Evolutionary conservation across 2,329 filamentous ascomycete genomes (phyloP).

Genomic region (Cladophialophora immunda): DNA sequence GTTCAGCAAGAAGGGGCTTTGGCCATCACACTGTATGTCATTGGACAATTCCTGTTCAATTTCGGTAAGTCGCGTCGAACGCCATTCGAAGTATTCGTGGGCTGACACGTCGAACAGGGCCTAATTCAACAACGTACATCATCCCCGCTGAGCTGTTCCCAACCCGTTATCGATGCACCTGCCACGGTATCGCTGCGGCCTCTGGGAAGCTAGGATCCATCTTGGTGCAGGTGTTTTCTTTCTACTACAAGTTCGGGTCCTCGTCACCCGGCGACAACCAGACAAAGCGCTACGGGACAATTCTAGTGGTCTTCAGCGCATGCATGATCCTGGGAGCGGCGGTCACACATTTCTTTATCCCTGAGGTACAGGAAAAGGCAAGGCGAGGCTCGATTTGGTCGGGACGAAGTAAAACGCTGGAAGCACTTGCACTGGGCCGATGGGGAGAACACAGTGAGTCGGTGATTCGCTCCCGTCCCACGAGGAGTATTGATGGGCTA

Average conservation of each 20-base stretch:
- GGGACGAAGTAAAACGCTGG: conserved; percentile 49
- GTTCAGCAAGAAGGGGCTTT: conserved; percentile 47
- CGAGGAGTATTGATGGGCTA: conserved; percentile 13
- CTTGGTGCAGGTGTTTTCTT: conserved; percentile 51
- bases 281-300: conserved; percentile 51
- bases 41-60: conserved; percentile 59
- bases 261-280: conserved; percentile 44
- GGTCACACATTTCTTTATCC: conserved; percentile 53
- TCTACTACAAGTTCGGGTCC: conserved; percentile 51
- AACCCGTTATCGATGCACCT: conserved; percentile 62
- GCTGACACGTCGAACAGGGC: conserved; percentile 26
- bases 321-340: conserved; percentile 53
- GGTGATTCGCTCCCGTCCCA: conserved; percentile 9
- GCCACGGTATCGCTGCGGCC: conserved; percentile 63
- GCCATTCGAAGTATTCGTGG: background rate
- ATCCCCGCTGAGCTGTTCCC: conserved; percentile 67
- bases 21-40: conserved; percentile 53
- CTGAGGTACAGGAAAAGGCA: conserved; percentile 47
- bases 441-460: conserved; percentile 47
- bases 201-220: conserved; percentile 63
- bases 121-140: conserved; percentile 54
- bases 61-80: conserved; percentile 45
- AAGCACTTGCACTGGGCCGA: conserved; percentile 51
- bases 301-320: conserved; percentile 52
- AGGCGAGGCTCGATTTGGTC: conserved; percentile 44